Evolutionary conservation across 1,284 basidiomycete species (phyloP).

Genomic region (Ceratobasidium sp.): DNA sequence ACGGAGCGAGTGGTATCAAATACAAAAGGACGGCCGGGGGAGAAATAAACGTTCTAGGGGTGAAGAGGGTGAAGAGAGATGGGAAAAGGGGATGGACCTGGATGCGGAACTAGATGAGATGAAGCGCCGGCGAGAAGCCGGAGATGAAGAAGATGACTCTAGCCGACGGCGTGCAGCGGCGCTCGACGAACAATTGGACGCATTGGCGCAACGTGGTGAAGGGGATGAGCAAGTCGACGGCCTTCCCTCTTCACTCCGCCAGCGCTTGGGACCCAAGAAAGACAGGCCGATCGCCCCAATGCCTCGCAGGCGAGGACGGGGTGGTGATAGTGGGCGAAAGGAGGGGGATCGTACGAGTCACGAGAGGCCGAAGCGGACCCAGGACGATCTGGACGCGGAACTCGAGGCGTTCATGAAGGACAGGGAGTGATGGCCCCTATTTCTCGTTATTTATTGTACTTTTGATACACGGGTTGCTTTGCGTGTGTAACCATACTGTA

Average conservation of each 20-base stretch:
- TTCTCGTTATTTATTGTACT: slow-evolving; percentile 2
- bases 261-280: slow-evolving; percentile 34
- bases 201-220: slow-evolving; percentile 18
- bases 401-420: slow-evolving; percentile 44
- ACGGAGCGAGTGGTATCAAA: slow-evolving; percentile 37
- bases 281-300: slow-evolving; percentile 38
- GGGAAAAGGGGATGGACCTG: slow-evolving; percentile 17
- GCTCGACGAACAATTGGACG: slow-evolving; percentile 33
- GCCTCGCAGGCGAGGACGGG: slow-evolving; percentile 29
- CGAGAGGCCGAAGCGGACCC: slow-evolving; percentile 39
- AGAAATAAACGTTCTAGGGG: slow-evolving; percentile 20
- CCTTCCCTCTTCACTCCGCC: background rate
- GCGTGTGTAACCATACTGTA: slow-evolving; percentile 9
- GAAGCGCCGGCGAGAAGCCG: slow-evolving; percentile 30
- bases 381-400: slow-evolving; percentile 42
- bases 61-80: slow-evolving; percentile 8
- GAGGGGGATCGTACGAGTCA: slow-evolving; percentile 4
- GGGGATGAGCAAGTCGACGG: slow-evolving; percentile 19
- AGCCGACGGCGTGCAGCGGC: slow-evolving; percentile 1
- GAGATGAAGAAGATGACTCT: slow-evolving; percentile 16
- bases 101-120: slow-evolving; percentile 42
- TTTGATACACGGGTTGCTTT: slow-evolving; percentile 5
- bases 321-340: background rate
- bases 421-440: slow-evolving; percentile 26
- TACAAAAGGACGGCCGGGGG: background rate